phyloP scores from a whole-genome alignment of 768 basidiomycete genomes.

The Amanita phalloides region DNA sequence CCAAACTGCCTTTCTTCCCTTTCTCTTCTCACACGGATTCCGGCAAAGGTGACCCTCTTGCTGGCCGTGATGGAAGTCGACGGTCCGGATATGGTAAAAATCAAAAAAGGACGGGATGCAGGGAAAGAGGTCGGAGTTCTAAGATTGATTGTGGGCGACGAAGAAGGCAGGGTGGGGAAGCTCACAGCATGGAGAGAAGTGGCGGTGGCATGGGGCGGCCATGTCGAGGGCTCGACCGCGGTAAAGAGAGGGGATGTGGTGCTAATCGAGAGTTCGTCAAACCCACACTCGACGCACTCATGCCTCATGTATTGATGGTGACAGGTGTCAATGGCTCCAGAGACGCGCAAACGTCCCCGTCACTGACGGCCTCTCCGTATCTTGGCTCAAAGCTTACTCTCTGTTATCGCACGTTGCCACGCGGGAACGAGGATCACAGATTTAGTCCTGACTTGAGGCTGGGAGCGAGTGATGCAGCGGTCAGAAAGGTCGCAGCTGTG shows the following conservation, averaged over 20 bases:
- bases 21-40: constrained; percentile 20
- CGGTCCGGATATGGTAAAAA: constrained; percentile 55
- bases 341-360: constrained; percentile 32
- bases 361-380: constrained; percentile 59
- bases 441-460: constrained; percentile 67
- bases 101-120: constrained; percentile 61
- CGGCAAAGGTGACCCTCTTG: constrained; percentile 42
- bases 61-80: constrained; percentile 68
- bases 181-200: constrained; percentile 72
- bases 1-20: constrained; percentile 49
- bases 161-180: constrained; percentile 56
- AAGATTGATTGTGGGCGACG: constrained; percentile 66
- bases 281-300: neutral
- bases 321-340: constrained; percentile 44
- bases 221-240: constrained; percentile 24
- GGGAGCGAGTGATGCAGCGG: constrained; percentile 55
- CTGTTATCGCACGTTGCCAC: constrained; percentile 74
- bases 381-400: constrained; percentile 52
- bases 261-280: constrained; percentile 51
- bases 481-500: constrained; percentile 54
- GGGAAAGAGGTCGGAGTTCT: constrained; percentile 61
- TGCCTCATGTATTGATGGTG: neutral
- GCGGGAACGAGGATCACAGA: constrained; percentile 42
- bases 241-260: constrained; percentile 66
- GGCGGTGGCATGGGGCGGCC: constrained; percentile 59